Base-by-base conservation (phyloP, 176 grass and related monocot species). In the Phoenix roebelenii region DNA sequence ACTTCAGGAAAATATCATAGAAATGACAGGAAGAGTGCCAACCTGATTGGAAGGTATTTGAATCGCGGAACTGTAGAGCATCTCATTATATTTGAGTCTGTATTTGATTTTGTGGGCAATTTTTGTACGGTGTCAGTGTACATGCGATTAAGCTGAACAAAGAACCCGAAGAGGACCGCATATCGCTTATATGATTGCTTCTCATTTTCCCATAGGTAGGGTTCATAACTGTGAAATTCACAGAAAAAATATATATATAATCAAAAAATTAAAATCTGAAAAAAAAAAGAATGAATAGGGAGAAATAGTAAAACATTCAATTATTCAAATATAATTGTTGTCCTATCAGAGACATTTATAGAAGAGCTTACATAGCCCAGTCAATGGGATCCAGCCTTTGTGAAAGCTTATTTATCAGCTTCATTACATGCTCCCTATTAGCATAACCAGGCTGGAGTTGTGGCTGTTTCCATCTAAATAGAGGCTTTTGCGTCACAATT, bases 41-140 rank as follows among this genome's bases (percentile, higher is more conserved):
- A 99, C 88, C 94, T 99, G 79, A 99, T 99, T 5, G 94, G 94
- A 64, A 99, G 79, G 50, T 99, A 99, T 72, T 99, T 99, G 70
- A 99, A 99, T 81, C 94, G 82, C 67, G 88, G 94, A 76, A 93
- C 76, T 58, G 88, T 71, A 60, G 94, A 99, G 72, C 94, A 93
- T 61, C 88, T 83, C 88, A 99, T 81, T 63, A 99, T 99, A 75
- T 99, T 99, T 57, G 85, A 92, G 76, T 80, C 79, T 66, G 88
- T 83, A 76, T 99, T 99, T 68, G 88, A 81, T 61, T 88, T 99
- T 71, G 87, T 99, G 56, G 88, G 88, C 56, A 88, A 89, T 57
- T 85, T 89, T 62, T 99, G 94, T 54, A 79, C 64, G 55, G 60
- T 60, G 61, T 86, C 82, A 22, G 88, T 99, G 62, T 99, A 93